Base-by-base conservation (phyloP, 2,329 filamentous ascomycete species). In the Sclerotinia trifoliorum region DNA sequence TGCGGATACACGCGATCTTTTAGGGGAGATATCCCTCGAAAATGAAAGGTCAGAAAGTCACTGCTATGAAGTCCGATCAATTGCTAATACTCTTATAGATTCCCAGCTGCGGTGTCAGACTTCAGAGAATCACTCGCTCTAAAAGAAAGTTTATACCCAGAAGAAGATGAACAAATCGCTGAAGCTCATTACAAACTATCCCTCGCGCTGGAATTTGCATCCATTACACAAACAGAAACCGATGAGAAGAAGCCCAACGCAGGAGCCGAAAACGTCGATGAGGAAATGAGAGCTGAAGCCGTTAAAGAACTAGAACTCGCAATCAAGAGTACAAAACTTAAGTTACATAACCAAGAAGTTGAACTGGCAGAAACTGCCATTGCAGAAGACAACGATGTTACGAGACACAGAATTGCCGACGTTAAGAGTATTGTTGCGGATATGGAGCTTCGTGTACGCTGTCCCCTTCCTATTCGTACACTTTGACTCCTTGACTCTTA, bases 151-250 rank as follows among this genome's bases (percentile, higher is more conserved):
- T 84, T 98, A 3, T 93, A 92, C 77, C 85, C 92, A 0, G 84
- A 90, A 62, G 92, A 96, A 71, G 93, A 92, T 19, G 91, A 93
- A 74, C 85, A 96, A 64, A 86, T 98, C 68, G 94, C 95, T 54
- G 95, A 99, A 81, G 94, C 92, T 21, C 93, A 99, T 81, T 99
- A 91, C 83, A 98, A 97, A 80, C 88, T 99, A 35, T 97, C 94
- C 0, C 86, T 99, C 21, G 95, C 95, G 0, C 85, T 99, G 39
- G 95, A 99, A 77, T 98, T 98, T 74, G 92, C 92, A 5, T 95
- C 93, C 0, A 87, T 95, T 57, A 91, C 89, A 7, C 84, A 83
- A 24, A 83, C 86, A 1, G 46, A 62, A 62, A 80, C 83, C 17
- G 85, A 85, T 21, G 83, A 85, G 56, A 80, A 83, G 65, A 81